Conservation (phyloP, 73 alveolate species). For the Uronychia setigera region DNA sequence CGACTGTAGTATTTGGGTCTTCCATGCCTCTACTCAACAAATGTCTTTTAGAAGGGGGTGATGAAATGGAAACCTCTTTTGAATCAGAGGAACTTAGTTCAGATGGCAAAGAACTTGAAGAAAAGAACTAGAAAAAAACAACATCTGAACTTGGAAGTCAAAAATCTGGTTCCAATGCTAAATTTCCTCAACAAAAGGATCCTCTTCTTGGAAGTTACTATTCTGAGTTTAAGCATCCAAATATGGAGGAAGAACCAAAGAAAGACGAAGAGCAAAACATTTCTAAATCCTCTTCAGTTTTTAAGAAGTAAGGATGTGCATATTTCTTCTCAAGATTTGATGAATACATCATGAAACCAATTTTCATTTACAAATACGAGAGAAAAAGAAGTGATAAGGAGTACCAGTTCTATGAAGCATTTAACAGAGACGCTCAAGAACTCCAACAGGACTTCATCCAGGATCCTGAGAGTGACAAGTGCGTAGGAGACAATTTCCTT, state of each 20-base stretch:
- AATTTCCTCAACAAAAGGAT: not conserved
- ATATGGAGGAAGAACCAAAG: not conserved
- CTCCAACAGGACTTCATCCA: not conserved
- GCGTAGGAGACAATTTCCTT: not conserved
- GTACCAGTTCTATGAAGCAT: conserved; percentile 7
- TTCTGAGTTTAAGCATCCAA: not conserved
- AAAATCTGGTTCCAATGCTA: not conserved
- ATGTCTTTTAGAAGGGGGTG: conserved; percentile 15
- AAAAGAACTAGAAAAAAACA: not conserved
- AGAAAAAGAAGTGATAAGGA: conserved; percentile 11
- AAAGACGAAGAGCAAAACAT: not conserved
- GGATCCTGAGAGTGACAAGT: not conserved
- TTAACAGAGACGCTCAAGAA: not conserved
- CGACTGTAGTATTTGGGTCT: conserved; percentile 58
- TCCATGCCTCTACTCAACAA: conserved; percentile 37
- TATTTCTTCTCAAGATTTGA: conserved; percentile 16
- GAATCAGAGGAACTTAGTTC: not conserved
- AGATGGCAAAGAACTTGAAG: not conserved
- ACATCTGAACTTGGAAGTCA: no score
- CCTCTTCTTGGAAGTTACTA: not conserved
- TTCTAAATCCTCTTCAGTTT: not conserved
- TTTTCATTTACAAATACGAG: conserved; percentile 26
- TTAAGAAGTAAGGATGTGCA: not conserved
- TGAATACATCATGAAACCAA: conserved; percentile 28
- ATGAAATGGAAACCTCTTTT: not conserved